Percentiles rank a stretch among this genome's conserved stretches.
phyloP scores from a whole-genome alignment of 1,139 yeast genomes.

The Pichia sp. region DNA sequence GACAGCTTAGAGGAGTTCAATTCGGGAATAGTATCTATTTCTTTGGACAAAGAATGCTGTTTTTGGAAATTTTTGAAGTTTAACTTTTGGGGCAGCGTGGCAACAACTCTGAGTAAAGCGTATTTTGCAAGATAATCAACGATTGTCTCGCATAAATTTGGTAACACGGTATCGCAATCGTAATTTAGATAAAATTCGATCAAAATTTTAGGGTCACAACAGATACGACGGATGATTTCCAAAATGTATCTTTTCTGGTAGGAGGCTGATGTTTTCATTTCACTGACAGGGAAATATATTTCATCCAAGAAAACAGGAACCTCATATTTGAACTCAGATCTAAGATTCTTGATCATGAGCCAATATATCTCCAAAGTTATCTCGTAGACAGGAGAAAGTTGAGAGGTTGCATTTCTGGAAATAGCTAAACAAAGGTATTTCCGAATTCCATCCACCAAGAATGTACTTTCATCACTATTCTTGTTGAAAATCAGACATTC shows the following conservation, averaged over 20 bases:
- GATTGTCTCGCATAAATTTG: conserved; percentile 80
- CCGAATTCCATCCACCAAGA: conserved; percentile 75
- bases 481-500: conserved; percentile 58
- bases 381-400: conserved; percentile 88
- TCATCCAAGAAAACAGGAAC: conserved; percentile 92
- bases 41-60: conserved; percentile 68
- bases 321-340: conserved; percentile 86
- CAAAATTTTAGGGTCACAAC: conserved; percentile 84
- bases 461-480: conserved; percentile 54
- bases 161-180: conserved; percentile 84
- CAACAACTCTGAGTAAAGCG: conserved; percentile 68
- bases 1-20: conserved; percentile 64
- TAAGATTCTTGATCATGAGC: conserved; percentile 75
- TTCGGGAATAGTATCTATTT: conserved; percentile 67
- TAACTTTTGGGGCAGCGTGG: conserved; percentile 55
- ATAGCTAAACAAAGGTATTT: conserved; percentile 80
- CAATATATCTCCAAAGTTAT: conserved; percentile 90
- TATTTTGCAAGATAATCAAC: conserved; percentile 74
- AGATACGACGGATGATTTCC: conserved; percentile 70
- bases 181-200: conserved; percentile 92
- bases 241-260: conserved; percentile 89
- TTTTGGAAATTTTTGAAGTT: conserved; percentile 61
- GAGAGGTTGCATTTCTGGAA: conserved; percentile 90
- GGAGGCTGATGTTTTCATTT: conserved; percentile 83
- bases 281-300: conserved; percentile 90